These are phyloP conservation scores for Myxozyma mucilagina DNA, from an alignment of 805 yeast species.

Conservation along the genomic window DNA sequence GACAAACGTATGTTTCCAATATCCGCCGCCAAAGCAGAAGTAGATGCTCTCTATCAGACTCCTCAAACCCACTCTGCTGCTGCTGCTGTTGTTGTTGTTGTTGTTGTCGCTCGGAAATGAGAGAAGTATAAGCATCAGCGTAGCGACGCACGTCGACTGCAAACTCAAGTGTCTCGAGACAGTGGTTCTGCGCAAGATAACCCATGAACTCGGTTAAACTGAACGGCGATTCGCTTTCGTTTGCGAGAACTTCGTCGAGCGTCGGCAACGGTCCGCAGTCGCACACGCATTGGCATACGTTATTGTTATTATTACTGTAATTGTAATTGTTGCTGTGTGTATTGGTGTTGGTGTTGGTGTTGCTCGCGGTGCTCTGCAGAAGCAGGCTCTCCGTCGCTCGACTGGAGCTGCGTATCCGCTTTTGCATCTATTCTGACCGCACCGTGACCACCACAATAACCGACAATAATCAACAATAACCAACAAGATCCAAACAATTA, in stretches of 20 bases:
- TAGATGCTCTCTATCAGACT: conserved; percentile 16
- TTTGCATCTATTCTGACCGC: not conserved
- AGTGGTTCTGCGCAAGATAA: conserved; percentile 38
- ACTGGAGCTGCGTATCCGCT: not conserved
- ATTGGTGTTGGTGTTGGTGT: too few relatives aligned
- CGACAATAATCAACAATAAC: not conserved
- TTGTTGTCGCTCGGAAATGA: too few relatives aligned
- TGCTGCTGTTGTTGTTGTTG: too few relatives aligned
- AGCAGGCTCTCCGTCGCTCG: not conserved
- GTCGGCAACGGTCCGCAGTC: conserved; percentile 29
- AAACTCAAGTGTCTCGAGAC: conserved; percentile 40
- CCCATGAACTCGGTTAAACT: conserved; percentile 36
- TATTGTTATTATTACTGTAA: not conserved
- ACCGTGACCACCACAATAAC: too few relatives aligned
- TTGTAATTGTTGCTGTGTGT: not conserved
- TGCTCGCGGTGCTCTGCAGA: too few relatives aligned
- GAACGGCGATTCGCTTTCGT: conserved; percentile 36
- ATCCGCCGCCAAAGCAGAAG: conserved; percentile 36
- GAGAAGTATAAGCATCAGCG: conserved; percentile 7
- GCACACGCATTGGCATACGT: not conserved
- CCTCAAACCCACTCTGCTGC: conserved; percentile 3
- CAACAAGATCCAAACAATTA: not conserved
- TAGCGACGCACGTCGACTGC: conserved; percentile 37
- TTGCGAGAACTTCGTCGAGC: conserved; percentile 37
- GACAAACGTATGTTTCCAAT: conserved; percentile 34